Evolutionary conservation across 176 grass and related monocot species (phyloP), one percentile per base, ranked within the genome.

Genomic region (Microstegium vimineum): DNA sequence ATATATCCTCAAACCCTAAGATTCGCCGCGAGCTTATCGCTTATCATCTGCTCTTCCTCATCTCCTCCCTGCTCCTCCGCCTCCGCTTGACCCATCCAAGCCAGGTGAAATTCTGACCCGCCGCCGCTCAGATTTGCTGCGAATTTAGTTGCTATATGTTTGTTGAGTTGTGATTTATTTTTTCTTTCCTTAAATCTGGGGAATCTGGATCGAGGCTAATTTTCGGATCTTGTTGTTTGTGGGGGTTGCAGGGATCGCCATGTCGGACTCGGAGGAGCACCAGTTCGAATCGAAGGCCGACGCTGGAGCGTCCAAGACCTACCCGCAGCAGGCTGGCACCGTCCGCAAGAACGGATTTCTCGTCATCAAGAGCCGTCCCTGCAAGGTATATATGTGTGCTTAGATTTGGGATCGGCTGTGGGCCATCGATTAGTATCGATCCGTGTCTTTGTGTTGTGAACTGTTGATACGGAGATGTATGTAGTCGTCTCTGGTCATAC

Each of bases 201-300:
- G 20, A 59, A 59, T 59, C 54, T 25, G 22, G 4, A 57, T 17
- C 17, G n/a, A n/a, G 56, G 5, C 64, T 77, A 46, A 82, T 83
- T 65, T 66, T 23, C 8, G 66, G 26, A n/a, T 56, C 26, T 51
- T 30, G 15, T 36, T 65, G 52, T 5, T 72, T 40, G n/a, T n/a
- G 20, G 30, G 77, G 31, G 62, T n/a, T n/a, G 8, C 28, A 86
- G 74, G 61, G 77, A 22, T 73, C 57, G 60, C 17, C 82, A 97
- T 97, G 94, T 97, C 94, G 47, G 94, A 97, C 75, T 88, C 86
- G 15, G 94, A 97, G 82, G 94, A 97, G 71, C 94, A 91, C 84
- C 94, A 97, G 45, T 97, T 97, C 75, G 91, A 97, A 82, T 97
- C 94, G 26, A 97, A 97, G 91, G 91, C 91, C 17, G 94, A 97